Conservation (phyloP, 208 protist species). For the Phytomonas sp. region DNA sequence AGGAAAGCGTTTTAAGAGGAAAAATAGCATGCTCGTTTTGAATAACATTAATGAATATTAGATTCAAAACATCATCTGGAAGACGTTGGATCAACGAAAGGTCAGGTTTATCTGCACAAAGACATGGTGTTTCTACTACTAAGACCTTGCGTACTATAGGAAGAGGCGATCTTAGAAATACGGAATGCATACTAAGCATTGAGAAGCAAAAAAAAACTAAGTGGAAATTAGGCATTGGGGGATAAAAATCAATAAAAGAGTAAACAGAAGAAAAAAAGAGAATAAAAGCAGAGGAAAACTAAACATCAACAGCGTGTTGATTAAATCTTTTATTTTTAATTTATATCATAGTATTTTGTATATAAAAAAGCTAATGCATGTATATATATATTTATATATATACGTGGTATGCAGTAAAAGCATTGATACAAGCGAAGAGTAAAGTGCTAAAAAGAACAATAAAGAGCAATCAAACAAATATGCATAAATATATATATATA, state of each 20-base stretch:
- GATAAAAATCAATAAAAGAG: constrained; percentile 5
- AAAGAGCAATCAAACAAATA: background rate
- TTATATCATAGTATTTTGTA: background rate
- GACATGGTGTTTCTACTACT: background rate
- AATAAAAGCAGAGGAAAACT: constrained; percentile 4
- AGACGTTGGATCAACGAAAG: constrained; percentile 22
- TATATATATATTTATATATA: constrained; percentile 6
- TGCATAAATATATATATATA: background rate
- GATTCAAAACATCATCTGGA: constrained; percentile 50
- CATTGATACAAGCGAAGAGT: background rate
- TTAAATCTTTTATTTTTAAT: background rate
- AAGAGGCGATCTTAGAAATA: background rate
- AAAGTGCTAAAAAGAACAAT: background rate
- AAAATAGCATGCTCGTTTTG: constrained; percentile 34
- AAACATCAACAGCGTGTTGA: background rate
- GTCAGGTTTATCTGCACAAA: background rate
- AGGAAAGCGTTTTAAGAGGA: constrained; percentile 38
- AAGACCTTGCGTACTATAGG: too few relatives aligned
- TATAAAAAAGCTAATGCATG: background rate
- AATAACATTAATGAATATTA: constrained; percentile 64
- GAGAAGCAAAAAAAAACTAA: constrained; percentile 7
- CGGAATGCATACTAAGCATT: background rate
- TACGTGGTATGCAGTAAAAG: background rate
- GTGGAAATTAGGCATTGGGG: background rate
- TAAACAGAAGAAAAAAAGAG: constrained; percentile 9